Base-by-base conservation (phyloP, 805 yeast species). In the Grigorovia yakushimaensis region DNA sequence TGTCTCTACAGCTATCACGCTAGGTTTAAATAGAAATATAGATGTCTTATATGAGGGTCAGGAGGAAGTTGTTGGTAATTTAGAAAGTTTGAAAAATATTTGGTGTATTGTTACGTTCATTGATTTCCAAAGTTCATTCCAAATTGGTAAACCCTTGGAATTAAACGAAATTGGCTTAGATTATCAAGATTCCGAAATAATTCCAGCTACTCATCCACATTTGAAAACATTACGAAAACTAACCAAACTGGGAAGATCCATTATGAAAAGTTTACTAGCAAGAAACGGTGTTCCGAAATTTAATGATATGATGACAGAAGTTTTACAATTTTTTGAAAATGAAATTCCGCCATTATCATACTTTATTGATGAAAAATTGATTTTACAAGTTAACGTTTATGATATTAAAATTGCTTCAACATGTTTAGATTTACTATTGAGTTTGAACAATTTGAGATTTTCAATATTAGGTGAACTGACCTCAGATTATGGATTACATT, bases 11-110 rank as follows among this genome's bases (percentile, higher is more conserved):
- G 52, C 60, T 1, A 21, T 54, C 10, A 45, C 50, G 1, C 21
- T 63, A 19, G 66, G 66, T 2, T 49, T 65, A 21, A 51, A 60
- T 43, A 47, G 50, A 8, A 48, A 59, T 46, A 56, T 59, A 20
- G 46, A 46, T 3, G 23, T 42, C 10, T 17, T 56, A 1, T 59
- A 53, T 41, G 33, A 47, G 9, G 49, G 43, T 7, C 51, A 54
- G 23, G 58, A 54, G 21, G 21, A 46, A 8, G 19, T 47, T 3
- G 51, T 57, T 4, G 66, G 66, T 7, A 50, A 49, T 30, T 11
- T 55, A 17, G 47, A 47, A 13, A 41, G 57, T 3, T 17, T 65
- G 11, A 54, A 58, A 42, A 55, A 54, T 19, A 20, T 61, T n/a
- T 64, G 66, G 61, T 50, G 53, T 18, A 54, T 60, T 58, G 50